Conservation (phyloP, 805 yeast genomes). For the Danielozyma ontarioensis region DNA sequence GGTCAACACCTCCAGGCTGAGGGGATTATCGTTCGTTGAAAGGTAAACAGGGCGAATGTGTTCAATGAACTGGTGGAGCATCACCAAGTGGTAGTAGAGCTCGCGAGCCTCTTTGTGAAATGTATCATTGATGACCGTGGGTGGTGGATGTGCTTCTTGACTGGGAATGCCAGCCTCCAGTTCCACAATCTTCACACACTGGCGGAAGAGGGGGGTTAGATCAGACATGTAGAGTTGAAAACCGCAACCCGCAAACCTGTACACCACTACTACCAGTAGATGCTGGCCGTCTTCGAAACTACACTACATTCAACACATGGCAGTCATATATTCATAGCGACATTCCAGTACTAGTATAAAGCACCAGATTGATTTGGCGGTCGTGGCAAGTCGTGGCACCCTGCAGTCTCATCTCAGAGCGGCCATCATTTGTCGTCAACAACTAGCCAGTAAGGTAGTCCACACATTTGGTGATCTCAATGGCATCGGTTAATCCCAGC, state of each 20-base stretch:
- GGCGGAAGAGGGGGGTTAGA: slow-evolving; percentile 42
- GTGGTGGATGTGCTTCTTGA: slow-evolving; percentile 4
- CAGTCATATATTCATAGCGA: too few species aligned
- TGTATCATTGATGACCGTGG: slow-evolving; percentile 30
- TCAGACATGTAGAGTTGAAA: slow-evolving; percentile 49
- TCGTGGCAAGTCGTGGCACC: too few species aligned
- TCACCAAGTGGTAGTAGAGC: slow-evolving; percentile 26
- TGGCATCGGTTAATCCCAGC: slow-evolving; percentile 16
- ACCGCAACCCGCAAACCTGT: too few species aligned
- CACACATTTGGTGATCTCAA: slow-evolving; percentile 27
- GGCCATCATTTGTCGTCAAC: too few species aligned
- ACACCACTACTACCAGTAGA: too few species aligned
- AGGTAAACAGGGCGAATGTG: slow-evolving; percentile 31
- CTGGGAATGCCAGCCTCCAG: slow-evolving; percentile 18
- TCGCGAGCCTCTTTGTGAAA: slow-evolving; percentile 36
- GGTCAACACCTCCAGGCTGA: slow-evolving; percentile 19
- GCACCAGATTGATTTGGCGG: too few species aligned
- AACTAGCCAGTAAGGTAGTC: slow-evolving; percentile 26
- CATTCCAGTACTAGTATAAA: too few species aligned
- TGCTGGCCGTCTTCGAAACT: too few species aligned
- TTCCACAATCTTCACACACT: slow-evolving; percentile 43
- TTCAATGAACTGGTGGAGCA: slow-evolving; percentile 26
- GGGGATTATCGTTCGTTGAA: slow-evolving; percentile 15
- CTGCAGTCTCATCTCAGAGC: too few species aligned
- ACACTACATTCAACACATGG: too few species aligned